Evolutionary conservation across 1,284 basidiomycete species (phyloP), one percentile per base, ranked within the genome.

Genomic region (Coniferiporia weirii): DNA sequence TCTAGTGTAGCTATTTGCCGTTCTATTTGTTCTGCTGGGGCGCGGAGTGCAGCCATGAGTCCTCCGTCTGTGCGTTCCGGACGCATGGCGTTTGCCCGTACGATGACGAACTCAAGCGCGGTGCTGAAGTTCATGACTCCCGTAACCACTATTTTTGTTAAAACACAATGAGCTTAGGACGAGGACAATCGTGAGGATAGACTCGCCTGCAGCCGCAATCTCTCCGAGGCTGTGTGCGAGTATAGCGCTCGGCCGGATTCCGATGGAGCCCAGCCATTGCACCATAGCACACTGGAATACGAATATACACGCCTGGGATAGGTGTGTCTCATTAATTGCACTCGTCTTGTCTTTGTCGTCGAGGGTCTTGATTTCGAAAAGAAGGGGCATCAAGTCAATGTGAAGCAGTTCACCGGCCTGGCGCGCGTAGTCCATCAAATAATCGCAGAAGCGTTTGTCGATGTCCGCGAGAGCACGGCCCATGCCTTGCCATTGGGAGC

Each of bases 211-310:
- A n/a, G 71, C 72, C 12, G 72, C 69, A 59, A 75, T 72, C 61
- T 75, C 73, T 34, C 73, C 73, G 3, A 75, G 64, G 56, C 71
- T 72, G 57, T 74, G 71, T 0, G 72, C 70, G 59, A 75, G 64
- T 7, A 73, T 68, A 7, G 70, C 69, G 53, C 68, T 64, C 6
- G 71, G 66, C 3, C 63, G 61, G 17, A 75, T 56, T 4, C 69
- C 70, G 10, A 73, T 47, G 20, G 59, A 64, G 47, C 67, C 64
- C 48, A 73, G 49, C 70, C 72, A 74, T 15, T 61, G 67, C 17
- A 64, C 64, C n/a, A 73, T 64, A 0, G 71, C 63, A 60, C 71
- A 72, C 59, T 74, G 71, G 61, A 70, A 73, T 7, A 72, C 66
- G 54, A 72, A 74, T 40, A 73, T 71, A 54, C 71, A 72, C 34